These are phyloP conservation scores for Xylaria multiplex DNA, from an alignment of 2,329 filamentous ascomycete species.

Conservation along the genomic window DNA sequence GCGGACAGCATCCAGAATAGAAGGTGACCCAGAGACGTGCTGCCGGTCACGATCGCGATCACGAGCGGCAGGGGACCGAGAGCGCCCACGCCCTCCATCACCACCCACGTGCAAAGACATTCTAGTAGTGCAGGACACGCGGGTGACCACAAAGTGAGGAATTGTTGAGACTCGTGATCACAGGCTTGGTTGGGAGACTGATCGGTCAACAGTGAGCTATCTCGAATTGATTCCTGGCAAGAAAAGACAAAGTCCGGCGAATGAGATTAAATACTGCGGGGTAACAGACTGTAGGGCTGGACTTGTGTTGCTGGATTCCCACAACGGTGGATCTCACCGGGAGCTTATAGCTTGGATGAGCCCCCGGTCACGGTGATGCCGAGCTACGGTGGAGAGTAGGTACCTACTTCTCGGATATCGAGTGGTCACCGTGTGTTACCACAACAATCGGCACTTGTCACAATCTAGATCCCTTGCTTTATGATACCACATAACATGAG, in stretches of 20 bases:
- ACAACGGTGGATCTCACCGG: constrained; percentile 29
- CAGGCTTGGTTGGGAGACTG: constrained; percentile 7
- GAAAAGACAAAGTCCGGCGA: constrained; percentile 22
- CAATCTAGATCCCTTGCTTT: constrained; percentile 8
- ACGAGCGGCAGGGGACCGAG: constrained; percentile 55
- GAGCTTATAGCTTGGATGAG: constrained; percentile 26
- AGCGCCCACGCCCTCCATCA: constrained; percentile 56
- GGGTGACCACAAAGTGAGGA: constrained; percentile 8
- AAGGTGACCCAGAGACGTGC: constrained; percentile 47
- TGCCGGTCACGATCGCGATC: constrained; percentile 44
- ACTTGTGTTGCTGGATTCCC: constrained; percentile 27
- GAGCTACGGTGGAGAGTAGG: constrained; percentile 14
- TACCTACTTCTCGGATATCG: background rate
- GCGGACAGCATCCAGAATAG: constrained; percentile 54
- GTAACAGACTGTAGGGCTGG: constrained; percentile 37
- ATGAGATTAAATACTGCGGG: constrained; percentile 39
- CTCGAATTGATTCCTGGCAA: constrained; percentile 19
- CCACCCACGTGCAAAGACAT: constrained; percentile 66
- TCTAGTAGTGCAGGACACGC: constrained; percentile 18
- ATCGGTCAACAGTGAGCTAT: constrained; percentile 15
- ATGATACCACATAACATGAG: constrained; percentile 5
- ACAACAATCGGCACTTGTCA: background rate
- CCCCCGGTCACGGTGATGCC: constrained; percentile 28
- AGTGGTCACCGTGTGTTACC: constrained; percentile 6
- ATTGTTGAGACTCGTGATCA: constrained; percentile 20